A percentile compares a stretch with the other conserved stretches of the same genome.
Evolutionary conservation across 352 stramenopile species (phyloP).

Genomic region (Phytopythium litorale): DNA sequence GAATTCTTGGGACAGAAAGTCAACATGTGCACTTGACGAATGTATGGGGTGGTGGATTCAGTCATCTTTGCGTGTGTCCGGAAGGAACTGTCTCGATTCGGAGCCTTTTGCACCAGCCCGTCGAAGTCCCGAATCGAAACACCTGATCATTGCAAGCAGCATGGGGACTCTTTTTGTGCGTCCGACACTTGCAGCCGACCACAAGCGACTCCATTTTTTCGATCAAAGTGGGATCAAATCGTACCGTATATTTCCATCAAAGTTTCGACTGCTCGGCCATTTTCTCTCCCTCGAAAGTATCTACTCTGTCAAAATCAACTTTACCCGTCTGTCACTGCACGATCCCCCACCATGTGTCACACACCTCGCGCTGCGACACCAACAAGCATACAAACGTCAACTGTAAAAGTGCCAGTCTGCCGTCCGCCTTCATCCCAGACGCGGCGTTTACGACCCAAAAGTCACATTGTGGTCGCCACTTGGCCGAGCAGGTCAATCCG

Average conservation of each 20-base stretch:
- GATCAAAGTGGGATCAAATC: background rate
- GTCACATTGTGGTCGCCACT: background rate
- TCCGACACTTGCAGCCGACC: background rate
- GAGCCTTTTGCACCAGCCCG: background rate
- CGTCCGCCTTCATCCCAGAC: background rate
- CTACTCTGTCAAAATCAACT: background rate
- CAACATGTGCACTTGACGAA: background rate
- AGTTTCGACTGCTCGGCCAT: background rate
- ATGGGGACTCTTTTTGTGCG: no score
- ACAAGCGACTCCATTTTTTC: background rate
- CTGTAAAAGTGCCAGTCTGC: background rate
- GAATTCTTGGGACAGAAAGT: no score
- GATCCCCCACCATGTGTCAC: background rate
- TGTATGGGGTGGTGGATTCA: background rate
- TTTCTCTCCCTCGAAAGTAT: background rate
- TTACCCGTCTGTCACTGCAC: background rate
- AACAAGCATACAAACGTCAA: background rate
- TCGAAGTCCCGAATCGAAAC: no score
- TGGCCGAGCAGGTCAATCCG: background rate
- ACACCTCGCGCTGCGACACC: constrained; percentile 2
- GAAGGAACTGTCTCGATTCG: background rate
- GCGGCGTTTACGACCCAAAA: background rate
- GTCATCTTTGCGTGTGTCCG: background rate
- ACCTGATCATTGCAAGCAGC: no score
- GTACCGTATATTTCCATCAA: background rate